Base-by-base conservation (phyloP, 225 moss, liverwort and hornwort genomes). In the Straminergon stramineum region DNA sequence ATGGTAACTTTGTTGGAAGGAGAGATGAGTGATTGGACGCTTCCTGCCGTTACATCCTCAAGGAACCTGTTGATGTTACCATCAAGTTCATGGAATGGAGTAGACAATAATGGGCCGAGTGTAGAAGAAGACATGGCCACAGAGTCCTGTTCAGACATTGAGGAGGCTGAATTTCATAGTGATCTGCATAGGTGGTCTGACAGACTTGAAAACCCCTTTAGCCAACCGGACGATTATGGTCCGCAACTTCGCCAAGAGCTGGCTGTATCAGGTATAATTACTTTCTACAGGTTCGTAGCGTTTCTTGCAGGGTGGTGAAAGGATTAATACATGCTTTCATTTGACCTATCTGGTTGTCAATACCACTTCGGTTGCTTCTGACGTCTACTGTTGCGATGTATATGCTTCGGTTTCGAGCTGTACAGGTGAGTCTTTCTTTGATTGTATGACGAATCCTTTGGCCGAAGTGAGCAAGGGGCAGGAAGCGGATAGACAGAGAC, bases 111-210 rank as follows among this genome's bases (percentile, higher is more conserved):
- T 65, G 86, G 81, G 51, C 52, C 63, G 6, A 85, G 69, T 90
- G 81, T 55, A 37, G 88, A 88, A 55, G 87, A 68, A 51, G 82
- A 68, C 67, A 66, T 79, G 48, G 39, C 79, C 79, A 58, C 88
- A 74, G 88, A 90, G 73, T 91, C 89, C 60, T 88, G 65, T 84
- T 89, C 90, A 88, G 91, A 92, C 86, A 81, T 89, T 57, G 93
- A 92, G 35, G 90, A 94, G 80, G 58, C 80, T 85, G 67, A 91
- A 76, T 91, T 93, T 85, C 89, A 68, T 77, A 28, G 81, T 61
- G 89, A 90, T 76, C 62, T 90, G 68, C 90, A 48, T 73, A 90
- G 87, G 81, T 91, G 92, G 91, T 90, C 93, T 86, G 87, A 73
- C 51, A 90, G 84, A 55, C 86, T 91, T 79, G 87, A 66, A 87